Conservation (phyloP, 225 moss, liverwort and hornwort genomes). For the Rhytidiadelphus loreus region DNA sequence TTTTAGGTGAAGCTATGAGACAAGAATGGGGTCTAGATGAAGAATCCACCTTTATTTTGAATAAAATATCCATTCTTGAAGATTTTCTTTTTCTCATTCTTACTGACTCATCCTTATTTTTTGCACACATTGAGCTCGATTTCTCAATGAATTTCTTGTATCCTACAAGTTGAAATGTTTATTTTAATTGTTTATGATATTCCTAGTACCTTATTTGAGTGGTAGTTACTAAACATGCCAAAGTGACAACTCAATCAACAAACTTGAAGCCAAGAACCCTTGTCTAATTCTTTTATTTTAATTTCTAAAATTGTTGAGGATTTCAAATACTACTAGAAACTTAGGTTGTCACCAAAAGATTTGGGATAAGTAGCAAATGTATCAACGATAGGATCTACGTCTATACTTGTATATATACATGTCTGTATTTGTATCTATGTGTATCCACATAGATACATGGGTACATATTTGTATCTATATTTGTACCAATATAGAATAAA, state of each 20-base stretch:
- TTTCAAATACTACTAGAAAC: neutral
- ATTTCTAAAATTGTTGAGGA: fast-evolving
- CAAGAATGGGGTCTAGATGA: too few relatives aligned
- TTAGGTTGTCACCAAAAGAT: neutral
- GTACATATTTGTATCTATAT: neutral
- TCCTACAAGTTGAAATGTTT: too few relatives aligned
- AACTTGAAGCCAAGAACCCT: neutral
- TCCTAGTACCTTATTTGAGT: neutral
- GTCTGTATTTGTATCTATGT: too few relatives aligned
- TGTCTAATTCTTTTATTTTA: neutral
- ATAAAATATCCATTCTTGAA: too few relatives aligned
- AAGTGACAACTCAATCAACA: neutral
- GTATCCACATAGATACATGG: too few relatives aligned
- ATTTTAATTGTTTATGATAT: too few relatives aligned
- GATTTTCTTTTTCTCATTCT: too few relatives aligned
- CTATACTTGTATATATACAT: neutral
- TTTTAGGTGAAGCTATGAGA: too few relatives aligned
- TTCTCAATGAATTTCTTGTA: too few relatives aligned
- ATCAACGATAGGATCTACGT: neutral
- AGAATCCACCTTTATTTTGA: too few relatives aligned
- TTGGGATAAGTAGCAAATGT: neutral
- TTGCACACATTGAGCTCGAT: too few relatives aligned
- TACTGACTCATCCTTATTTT: too few relatives aligned
- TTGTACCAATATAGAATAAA: neutral
- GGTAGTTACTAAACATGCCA: neutral